Conservation (phyloP, 495 filamentous ascomycete species). For the Neurospora sp. region DNA sequence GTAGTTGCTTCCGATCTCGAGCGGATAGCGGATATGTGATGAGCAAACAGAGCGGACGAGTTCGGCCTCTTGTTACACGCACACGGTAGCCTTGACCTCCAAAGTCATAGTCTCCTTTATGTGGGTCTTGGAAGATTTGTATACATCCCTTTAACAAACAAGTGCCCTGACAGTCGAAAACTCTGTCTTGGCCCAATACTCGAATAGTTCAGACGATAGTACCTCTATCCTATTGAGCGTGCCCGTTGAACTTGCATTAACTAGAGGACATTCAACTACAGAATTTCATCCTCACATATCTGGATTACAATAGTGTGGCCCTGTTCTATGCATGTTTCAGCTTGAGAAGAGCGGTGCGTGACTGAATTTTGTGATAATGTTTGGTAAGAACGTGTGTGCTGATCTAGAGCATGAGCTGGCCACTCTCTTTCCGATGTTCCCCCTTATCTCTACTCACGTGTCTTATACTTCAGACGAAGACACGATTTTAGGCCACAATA, state of each 20-base stretch:
- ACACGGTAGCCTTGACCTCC: not conserved
- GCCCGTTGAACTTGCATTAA: not conserved
- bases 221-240: not conserved
- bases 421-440: not conserved
- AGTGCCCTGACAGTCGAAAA: not conserved
- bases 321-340: not conserved
- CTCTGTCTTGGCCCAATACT: not conserved
- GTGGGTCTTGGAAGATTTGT: not conserved
- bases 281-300: not conserved
- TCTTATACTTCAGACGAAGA: not conserved
- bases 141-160: not conserved
- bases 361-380: not conserved
- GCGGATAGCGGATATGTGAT: not conserved
- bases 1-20: not conserved
- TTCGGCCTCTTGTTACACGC: not conserved
- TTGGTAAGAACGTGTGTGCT: not conserved
- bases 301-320: not conserved
- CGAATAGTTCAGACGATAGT: not conserved
- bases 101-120: not conserved
- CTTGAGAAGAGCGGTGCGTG: not conserved
- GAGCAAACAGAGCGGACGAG: not conserved
- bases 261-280: not conserved
- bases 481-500: not conserved
- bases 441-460: not conserved
- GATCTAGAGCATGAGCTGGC: not conserved